Percentiles rank a stretch among this genome's conserved stretches.
These are phyloP conservation scores for Leptoxyphium fumago DNA, from an alignment of 2,329 filamentous ascomycete species.

Conservation along the genomic window DNA sequence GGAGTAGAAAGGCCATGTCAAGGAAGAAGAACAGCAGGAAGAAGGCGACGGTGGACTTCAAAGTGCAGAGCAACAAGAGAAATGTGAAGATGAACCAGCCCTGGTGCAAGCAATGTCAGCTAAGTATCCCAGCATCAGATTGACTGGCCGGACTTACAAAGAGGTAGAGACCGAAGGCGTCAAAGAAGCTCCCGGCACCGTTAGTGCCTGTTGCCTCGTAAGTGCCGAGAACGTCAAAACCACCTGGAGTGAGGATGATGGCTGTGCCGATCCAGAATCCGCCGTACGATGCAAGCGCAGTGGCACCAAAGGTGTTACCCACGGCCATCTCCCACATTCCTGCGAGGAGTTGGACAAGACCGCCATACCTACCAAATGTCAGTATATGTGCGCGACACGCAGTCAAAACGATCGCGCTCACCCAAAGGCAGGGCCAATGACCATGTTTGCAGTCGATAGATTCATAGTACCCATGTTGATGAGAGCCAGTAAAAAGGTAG, in stretches of 20 bases:
- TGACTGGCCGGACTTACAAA: conserved; percentile 23
- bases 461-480: conserved; percentile 33
- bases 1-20: conserved; percentile 42
- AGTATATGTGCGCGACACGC: neutral
- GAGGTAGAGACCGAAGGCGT: conserved; percentile 42
- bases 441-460: conserved; percentile 30
- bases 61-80: conserved; percentile 37
- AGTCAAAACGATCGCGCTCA: neutral
- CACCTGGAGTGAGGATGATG: conserved; percentile 42
- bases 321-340: conserved; percentile 43
- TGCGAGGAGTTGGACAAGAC: conserved; percentile 36
- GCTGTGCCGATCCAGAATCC: conserved; percentile 48
- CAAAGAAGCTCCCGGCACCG: conserved; percentile 29
- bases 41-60: conserved; percentile 45
- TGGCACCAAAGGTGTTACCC: conserved; percentile 50
- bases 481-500: conserved; percentile 44
- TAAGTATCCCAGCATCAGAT: neutral
- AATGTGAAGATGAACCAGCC: conserved; percentile 46
- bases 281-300: conserved; percentile 45
- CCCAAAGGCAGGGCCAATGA: conserved; percentile 33
- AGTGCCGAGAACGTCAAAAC: conserved; percentile 32
- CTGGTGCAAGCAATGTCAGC: conserved; percentile 5
- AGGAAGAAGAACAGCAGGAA: conserved; percentile 44
- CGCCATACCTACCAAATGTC: conserved; percentile 24
- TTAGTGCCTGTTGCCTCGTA: conserved; percentile 21